A percentile compares a stretch with the other conserved stretches of the same genome.
These are phyloP conservation scores for Paraleonurus japonicus DNA, from an alignment of 257 asterid genomes.

Conservation along the genomic window DNA sequence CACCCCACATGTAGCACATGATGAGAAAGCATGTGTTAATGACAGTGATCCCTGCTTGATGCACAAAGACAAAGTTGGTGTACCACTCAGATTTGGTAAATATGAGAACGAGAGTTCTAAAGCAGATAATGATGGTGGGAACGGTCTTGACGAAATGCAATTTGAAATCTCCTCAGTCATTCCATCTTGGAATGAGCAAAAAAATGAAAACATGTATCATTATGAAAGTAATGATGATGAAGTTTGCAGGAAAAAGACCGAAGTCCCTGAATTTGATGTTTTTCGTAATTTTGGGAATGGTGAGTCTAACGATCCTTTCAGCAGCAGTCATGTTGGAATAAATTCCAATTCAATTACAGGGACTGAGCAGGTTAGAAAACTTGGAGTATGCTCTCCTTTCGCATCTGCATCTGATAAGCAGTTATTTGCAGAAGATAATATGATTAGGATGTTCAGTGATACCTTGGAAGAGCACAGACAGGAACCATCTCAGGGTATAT, in stretches of 20 bases:
- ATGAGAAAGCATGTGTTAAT: slow-evolving; percentile 27
- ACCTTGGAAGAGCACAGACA: slow-evolving; percentile 35
- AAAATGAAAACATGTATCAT: slow-evolving; percentile 26
- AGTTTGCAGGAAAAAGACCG: slow-evolving; percentile 32
- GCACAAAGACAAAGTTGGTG: slow-evolving; percentile 34
- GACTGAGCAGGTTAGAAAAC: slow-evolving; percentile 34
- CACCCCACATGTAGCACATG: slow-evolving; percentile 26
- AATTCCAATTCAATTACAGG: slow-evolving; percentile 31
- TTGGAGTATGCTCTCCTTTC: slow-evolving; percentile 46
- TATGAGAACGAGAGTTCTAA: slow-evolving; percentile 31
- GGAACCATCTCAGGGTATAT: slow-evolving; percentile 34
- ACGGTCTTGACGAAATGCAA: slow-evolving; percentile 30
- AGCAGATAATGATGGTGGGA: slow-evolving; percentile 30
- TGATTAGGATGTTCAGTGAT: slow-evolving; percentile 30
- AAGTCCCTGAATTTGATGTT: slow-evolving; percentile 29
- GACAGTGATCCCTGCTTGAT: slow-evolving; percentile 29
- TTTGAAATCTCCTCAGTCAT: slow-evolving; percentile 29
- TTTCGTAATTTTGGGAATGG: slow-evolving; percentile 27
- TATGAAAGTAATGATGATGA: slow-evolving; percentile 28
- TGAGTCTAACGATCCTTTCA: slow-evolving; percentile 34
- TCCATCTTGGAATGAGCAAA: slow-evolving; percentile 41
- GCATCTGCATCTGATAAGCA: slow-evolving; percentile 31
- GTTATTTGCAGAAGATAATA: slow-evolving; percentile 38
- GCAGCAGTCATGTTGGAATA: slow-evolving; percentile 32
- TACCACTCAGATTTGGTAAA: slow-evolving; percentile 20